Evolutionary conservation across 106 monocot genomes (phyloP).

Genomic region (Allium fistulosum): DNA sequence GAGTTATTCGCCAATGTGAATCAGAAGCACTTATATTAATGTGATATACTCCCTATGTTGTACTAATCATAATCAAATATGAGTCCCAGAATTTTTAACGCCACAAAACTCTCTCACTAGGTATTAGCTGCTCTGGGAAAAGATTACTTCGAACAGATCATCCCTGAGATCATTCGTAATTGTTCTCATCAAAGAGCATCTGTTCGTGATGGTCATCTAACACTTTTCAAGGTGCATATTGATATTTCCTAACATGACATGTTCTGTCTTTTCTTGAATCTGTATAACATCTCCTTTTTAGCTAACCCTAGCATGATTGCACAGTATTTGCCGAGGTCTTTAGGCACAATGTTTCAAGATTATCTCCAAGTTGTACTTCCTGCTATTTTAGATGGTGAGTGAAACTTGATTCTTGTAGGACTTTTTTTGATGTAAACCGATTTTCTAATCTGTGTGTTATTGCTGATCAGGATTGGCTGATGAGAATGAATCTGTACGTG

Average conservation of each 20-base stretch:
- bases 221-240: conserved; percentile 73
- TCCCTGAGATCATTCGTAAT: conserved; percentile 88
- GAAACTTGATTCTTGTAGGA: neutral
- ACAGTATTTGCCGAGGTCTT: conserved; percentile 91
- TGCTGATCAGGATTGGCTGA: conserved; percentile 79
- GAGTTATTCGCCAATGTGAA: too few relatives aligned
- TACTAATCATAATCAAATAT: too few relatives aligned
- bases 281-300: neutral
- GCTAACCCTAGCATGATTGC: conserved; percentile 17
- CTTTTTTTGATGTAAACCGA: neutral
- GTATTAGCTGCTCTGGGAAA: conserved; percentile 95
- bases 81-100: too few relatives aligned
- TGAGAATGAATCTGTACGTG: conserved; percentile 99
- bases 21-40: too few relatives aligned
- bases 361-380: conserved; percentile 86
- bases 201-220: conserved; percentile 88
- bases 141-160: conserved; percentile 84
- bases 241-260: neutral
- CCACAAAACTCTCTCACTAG: conserved; percentile 17
- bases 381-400: conserved; percentile 90
- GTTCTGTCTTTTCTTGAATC: neutral
- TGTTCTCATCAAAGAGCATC: conserved; percentile 93
- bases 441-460: conserved; percentile 6
- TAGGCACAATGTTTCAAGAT: conserved; percentile 89
- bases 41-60: too few relatives aligned